Base-by-base conservation (phyloP, 1,284 basidiomycete species). In the Amylostereum chailletii region DNA sequence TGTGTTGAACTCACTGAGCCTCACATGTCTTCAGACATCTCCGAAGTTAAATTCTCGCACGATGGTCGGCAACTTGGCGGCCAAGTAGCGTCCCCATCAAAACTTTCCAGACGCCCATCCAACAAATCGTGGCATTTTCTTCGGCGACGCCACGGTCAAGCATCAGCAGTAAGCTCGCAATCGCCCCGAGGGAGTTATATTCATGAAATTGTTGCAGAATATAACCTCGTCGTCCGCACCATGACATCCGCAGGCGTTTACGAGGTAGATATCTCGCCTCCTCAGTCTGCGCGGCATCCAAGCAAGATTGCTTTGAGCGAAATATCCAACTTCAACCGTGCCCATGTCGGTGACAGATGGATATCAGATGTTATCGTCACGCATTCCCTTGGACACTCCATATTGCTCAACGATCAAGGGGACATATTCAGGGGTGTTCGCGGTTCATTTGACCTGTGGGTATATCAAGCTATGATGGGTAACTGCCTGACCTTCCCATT, bases 51-150 rank as follows among this genome's bases (percentile, higher is more conserved):
- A 11, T 59, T 62, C 38, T 60, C 64, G 3, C 50, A 58, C 44
- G 60, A 56, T 34, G 55, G 10, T 54, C 57, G 37, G 56, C 68
- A 3, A 49, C 59, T 6, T 71, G 83, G 50, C 65, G 63, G 38
- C 74, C 81, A 0, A 60, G 64, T 43, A 65, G 69, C 1, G 62
- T 57, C 4, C 65, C 77, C n/a, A 54, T 65, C 2, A 62, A 63
- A 49, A 66, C 66, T 2, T 83, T 83, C 55, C 59, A 71, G 26
- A 83, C 81, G 2, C 82, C 83, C 7, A 77, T 81, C 45, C 66
- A 65, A 51, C 78, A 81, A 56, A 66, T 81, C 36, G 53, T 60
- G 3, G 54, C 67, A 11, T 50, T 55, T 4, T 65, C 48, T 19
- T 27, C 47, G n/a, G 19, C 19, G 19, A 19, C 19, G 19, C 19